phyloP scores from a whole-genome alignment of 2,329 filamentous ascomycete species.

The Aureobasidium musti region DNA sequence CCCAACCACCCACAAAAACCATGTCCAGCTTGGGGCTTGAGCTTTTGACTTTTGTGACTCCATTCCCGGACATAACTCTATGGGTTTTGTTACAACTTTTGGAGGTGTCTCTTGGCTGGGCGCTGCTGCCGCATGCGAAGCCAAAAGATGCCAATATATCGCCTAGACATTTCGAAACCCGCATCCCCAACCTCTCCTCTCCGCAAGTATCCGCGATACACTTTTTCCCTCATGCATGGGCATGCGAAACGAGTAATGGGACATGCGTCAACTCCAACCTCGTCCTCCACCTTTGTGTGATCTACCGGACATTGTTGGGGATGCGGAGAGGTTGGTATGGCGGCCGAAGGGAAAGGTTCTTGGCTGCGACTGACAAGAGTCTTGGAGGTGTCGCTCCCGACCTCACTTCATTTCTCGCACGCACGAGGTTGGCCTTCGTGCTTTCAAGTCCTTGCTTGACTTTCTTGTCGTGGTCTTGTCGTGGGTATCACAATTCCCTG shows the following conservation, averaged over 20 bases:
- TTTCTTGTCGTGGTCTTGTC: conserved; percentile 10
- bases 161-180: conserved; percentile 11
- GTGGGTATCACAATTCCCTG: background rate
- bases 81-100: background rate
- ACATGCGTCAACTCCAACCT: conserved; percentile 7
- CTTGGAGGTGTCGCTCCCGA: conserved; percentile 1
- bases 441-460: conserved; percentile 9
- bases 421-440: background rate
- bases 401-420: background rate
- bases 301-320: background rate
- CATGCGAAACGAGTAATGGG: background rate
- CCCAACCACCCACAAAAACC: conserved; percentile 16
- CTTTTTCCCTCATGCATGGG: background rate
- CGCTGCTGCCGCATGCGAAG: conserved; percentile 7
- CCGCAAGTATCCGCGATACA: background rate
- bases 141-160: background rate
- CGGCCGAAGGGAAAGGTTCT: background rate
- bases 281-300: background rate
- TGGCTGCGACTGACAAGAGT: conserved; percentile 22
- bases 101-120: conserved; percentile 7
- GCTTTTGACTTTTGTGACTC: background rate
- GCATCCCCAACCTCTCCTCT: conserved; percentile 16
- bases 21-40: background rate
- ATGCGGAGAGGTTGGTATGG: conserved; percentile 20
- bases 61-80: conserved; percentile 10